Conservation (phyloP, 176 grass and related monocot genomes). For the Areca catechu region DNA sequence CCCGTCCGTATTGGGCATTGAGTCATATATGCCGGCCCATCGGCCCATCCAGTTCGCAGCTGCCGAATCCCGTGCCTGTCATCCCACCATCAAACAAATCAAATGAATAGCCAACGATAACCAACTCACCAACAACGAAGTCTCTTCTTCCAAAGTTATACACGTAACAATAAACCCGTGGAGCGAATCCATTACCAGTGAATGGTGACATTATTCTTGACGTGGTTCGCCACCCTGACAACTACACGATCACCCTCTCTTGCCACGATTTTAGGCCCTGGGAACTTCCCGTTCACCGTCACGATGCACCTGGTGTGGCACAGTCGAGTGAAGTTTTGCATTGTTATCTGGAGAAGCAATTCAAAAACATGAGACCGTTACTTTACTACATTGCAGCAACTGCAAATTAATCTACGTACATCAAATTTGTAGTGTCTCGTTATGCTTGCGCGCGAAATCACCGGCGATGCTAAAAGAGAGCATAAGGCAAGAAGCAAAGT, state of each 20-base stretch:
- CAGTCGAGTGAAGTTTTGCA: slow-evolving; percentile 37
- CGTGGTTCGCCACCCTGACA: slow-evolving; percentile 51
- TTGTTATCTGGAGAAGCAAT: slow-evolving; percentile 21
- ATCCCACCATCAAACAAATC: neutral
- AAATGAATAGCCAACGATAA: no score
- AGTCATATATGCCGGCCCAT: slow-evolving; percentile 60
- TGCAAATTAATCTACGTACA: slow-evolving; percentile 2
- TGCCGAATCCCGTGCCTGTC: slow-evolving; percentile 52
- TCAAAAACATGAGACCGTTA: no score
- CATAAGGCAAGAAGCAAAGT: slow-evolving; percentile 12
- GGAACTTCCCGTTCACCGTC: slow-evolving; percentile 61
- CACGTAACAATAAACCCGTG: no score
- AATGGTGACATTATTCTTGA: slow-evolving; percentile 50
- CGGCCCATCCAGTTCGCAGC: slow-evolving; percentile 51
- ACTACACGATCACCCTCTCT: slow-evolving; percentile 54
- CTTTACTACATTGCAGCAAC: no score
- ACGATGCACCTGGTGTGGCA: slow-evolving; percentile 46
- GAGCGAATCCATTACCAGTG: slow-evolving; percentile 35
- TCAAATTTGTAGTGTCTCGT: slow-evolving; percentile 65
- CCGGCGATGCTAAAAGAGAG: slow-evolving; percentile 23
- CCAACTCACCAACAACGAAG: no score
- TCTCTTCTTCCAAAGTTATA: no score
- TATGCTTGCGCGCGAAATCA: slow-evolving; percentile 12
- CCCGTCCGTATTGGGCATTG: slow-evolving; percentile 61
- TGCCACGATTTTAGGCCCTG: slow-evolving; percentile 41